These are phyloP conservation scores for Puccinia polysora DNA, from an alignment of 1,284 basidiomycete genomes.

Conservation along the genomic window DNA sequence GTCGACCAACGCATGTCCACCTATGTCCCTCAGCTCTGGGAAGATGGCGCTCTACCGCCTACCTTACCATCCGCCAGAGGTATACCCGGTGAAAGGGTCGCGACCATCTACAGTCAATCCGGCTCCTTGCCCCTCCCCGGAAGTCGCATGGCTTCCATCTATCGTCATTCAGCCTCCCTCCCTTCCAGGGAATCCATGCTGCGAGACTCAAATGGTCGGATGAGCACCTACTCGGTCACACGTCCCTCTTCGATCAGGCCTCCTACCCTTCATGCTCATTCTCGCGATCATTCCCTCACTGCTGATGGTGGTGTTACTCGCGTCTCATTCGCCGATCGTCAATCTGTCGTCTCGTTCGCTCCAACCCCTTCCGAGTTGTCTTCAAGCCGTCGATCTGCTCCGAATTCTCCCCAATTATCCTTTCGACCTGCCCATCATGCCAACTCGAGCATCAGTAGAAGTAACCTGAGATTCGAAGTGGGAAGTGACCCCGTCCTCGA, in stretches of 20 bases:
- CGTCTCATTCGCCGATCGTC: slow-evolving; percentile 11
- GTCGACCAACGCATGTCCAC: slow-evolving; percentile 39
- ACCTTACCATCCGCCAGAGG: neutral
- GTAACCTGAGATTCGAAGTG: slow-evolving; percentile 27
- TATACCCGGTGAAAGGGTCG: slow-evolving; percentile 11
- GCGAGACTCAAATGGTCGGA: neutral
- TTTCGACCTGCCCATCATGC: neutral
- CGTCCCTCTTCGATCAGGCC: neutral
- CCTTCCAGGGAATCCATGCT: neutral
- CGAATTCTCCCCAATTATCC: neutral
- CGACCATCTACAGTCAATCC: slow-evolving; percentile 31
- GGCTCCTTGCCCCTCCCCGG: slow-evolving; percentile 14
- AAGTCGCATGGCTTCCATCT: slow-evolving; percentile 27
- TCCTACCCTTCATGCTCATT: neutral
- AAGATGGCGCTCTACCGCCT: neutral
- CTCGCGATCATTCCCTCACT: neutral
- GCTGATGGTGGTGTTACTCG: neutral
- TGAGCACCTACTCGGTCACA: neutral
- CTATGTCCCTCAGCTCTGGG: slow-evolving; percentile 15
- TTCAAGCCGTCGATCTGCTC: neutral
- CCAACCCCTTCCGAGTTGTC: neutral
- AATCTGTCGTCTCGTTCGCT: neutral
- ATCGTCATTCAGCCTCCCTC: slow-evolving; percentile 37
- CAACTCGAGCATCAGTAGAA: neutral
- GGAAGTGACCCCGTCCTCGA: too few relatives aligned